These are phyloP conservation scores for Raffaelea albimanens DNA, from an alignment of 2,329 filamentous ascomycete genomes.

Conservation along the genomic window DNA sequence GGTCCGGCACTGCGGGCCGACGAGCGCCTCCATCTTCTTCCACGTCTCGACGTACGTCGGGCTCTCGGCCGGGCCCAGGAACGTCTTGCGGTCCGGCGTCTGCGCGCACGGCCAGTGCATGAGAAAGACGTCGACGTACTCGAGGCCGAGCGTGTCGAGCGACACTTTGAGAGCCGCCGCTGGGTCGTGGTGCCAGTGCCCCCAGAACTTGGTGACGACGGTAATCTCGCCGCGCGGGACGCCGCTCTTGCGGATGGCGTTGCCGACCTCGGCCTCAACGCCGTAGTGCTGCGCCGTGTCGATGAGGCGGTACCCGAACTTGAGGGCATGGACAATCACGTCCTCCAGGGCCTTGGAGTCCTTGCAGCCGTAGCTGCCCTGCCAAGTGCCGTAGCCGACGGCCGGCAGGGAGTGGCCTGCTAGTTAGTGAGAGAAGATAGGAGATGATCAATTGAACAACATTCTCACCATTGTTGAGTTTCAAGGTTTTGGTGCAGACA, in stretches of 20 bases:
- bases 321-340: constrained; percentile 26
- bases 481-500: neutral
- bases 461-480: neutral
- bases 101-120: constrained; percentile 51
- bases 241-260: constrained; percentile 52
- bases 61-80: constrained; percentile 3
- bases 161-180: constrained; percentile 49
- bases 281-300: constrained; percentile 51
- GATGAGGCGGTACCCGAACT: constrained; percentile 41
- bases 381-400: neutral
- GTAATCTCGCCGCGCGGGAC: constrained; percentile 39
- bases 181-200: constrained; percentile 54
- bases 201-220: constrained; percentile 46
- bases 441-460: too few species aligned
- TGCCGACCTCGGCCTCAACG: constrained; percentile 44
- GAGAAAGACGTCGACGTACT: constrained; percentile 61
- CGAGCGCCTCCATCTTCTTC: constrained; percentile 45
- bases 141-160: constrained; percentile 39
- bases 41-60: constrained; percentile 25
- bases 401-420: neutral
- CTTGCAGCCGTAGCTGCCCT: neutral
- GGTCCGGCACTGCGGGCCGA: constrained; percentile 21
- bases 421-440: neutral
- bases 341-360: neutral
- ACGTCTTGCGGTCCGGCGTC: constrained; percentile 17